Conservation (phyloP, 805 yeast genomes). For the Ogataea trehalophila region DNA sequence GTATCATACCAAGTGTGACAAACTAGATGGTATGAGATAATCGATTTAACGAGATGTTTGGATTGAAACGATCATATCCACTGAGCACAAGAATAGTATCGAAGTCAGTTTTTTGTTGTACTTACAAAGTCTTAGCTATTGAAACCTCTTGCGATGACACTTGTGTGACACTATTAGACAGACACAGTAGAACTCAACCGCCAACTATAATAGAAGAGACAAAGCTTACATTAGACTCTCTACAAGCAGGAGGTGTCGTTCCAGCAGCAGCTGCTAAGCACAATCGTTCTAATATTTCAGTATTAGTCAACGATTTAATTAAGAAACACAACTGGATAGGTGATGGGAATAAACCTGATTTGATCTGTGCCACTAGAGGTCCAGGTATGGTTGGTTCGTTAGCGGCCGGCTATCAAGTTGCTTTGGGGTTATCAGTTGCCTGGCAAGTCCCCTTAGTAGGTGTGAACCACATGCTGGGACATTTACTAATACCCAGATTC, state of each 20-base stretch:
- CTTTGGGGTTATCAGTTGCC: slow-evolving; percentile 79
- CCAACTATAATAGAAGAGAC: slow-evolving; percentile 54
- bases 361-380: slow-evolving; percentile 88
- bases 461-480: slow-evolving; percentile 96
- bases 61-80: no score
- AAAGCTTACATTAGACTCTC: slow-evolving; percentile 64
- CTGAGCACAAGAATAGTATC: neutral
- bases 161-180: slow-evolving; percentile 73
- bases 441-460: slow-evolving; percentile 78
- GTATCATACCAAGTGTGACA: no score
- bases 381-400: slow-evolving; percentile 96
- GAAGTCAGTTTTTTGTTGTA: slow-evolving; percentile 5
- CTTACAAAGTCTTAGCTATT: slow-evolving; percentile 71
- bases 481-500: slow-evolving; percentile 63
- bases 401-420: slow-evolving; percentile 75
- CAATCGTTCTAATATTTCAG: slow-evolving; percentile 59
- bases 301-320: slow-evolving; percentile 44
- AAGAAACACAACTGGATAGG: slow-evolving; percentile 30
- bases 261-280: slow-evolving; percentile 82
- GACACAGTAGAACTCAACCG: slow-evolving; percentile 32
- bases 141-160: slow-evolving; percentile 96
- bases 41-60: no score
- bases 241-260: slow-evolving; percentile 72
- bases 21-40: no score
- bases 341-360: slow-evolving; percentile 43